Percentiles rank a stretch among this genome's conserved stretches.
phyloP scores from a whole-genome alignment of 2,329 filamentous ascomycete genomes.

The Trichoderma citrinoviride region DNA sequence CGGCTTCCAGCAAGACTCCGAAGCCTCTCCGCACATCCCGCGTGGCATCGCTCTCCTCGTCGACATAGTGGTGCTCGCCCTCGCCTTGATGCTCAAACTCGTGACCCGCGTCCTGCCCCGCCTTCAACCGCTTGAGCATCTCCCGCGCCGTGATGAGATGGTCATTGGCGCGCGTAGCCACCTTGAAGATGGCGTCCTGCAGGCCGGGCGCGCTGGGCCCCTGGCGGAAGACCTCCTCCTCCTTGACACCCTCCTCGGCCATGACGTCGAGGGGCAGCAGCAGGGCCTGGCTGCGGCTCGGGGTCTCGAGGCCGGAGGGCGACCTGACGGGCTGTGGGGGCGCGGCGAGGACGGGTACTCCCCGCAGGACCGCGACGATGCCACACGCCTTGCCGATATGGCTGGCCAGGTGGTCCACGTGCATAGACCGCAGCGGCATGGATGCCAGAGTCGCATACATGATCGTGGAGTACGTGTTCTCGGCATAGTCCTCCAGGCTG shows the following conservation, averaged over 20 bases:
- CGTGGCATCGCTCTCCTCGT: constrained; percentile 38
- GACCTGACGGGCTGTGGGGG: constrained; percentile 51
- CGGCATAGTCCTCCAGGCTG: constrained; percentile 81
- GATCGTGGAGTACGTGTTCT: constrained; percentile 91
- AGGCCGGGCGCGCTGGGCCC: constrained; percentile 77
- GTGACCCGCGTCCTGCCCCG: constrained; percentile 73
- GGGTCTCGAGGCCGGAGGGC: constrained; percentile 40
- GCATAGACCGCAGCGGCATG: constrained; percentile 75
- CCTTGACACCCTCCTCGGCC: constrained; percentile 74
- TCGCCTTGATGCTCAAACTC: constrained; percentile 86
- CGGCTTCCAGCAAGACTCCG: constrained; percentile 74
- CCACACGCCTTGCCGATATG: constrained; percentile 94
- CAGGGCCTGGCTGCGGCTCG: constrained; percentile 51
- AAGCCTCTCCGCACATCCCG: constrained; percentile 61
- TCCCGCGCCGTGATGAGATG: constrained; percentile 91
- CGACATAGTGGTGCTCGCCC: constrained; percentile 61
- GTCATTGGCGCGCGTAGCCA: constrained; percentile 92
- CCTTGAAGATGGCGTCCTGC: constrained; percentile 84
- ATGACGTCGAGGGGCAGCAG: constrained; percentile 87
- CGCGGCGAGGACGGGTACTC: constrained; percentile 83
- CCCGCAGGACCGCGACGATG: constrained; percentile 81
- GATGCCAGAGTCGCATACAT: constrained; percentile 83
- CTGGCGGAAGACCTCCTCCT: constrained; percentile 84
- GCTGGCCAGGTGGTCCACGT: constrained; percentile 87
- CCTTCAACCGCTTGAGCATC: constrained; percentile 79